phyloP scores from a whole-genome alignment of 1,139 yeast genomes.

The Torulaspora globosa region DNA sequence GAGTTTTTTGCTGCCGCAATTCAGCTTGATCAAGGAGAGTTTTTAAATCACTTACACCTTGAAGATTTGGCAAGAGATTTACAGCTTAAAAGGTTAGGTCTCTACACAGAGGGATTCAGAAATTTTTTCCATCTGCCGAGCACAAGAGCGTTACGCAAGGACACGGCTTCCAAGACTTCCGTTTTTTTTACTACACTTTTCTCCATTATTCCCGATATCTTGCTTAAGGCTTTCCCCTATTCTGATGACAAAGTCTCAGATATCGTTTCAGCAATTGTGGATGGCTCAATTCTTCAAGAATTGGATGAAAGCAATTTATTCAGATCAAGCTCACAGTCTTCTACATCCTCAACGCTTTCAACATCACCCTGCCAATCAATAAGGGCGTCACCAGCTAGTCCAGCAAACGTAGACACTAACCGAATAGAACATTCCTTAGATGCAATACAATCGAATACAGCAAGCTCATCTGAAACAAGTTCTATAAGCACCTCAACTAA shows the following conservation, averaged over 20 bases:
- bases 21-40: conserved; percentile 25
- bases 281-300: conserved; percentile 25
- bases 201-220: conserved; percentile 28
- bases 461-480: conserved; percentile 16
- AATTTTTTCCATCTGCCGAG: conserved; percentile 31
- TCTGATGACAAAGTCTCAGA: conserved; percentile 29
- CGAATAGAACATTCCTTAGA: conserved; percentile 6
- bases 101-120: conserved; percentile 35
- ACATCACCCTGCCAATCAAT: conserved; percentile 6
- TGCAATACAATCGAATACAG: conserved; percentile 12
- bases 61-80: conserved; percentile 20
- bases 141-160: conserved; percentile 20
- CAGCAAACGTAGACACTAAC: conserved; percentile 8
- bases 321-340: conserved; percentile 11
- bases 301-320: conserved; percentile 20
- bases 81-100: conserved; percentile 24
- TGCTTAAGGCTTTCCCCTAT: conserved; percentile 27
- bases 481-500: conserved; percentile 7
- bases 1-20: conserved; percentile 34
- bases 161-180: conserved; percentile 22
- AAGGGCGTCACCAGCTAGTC: conserved; percentile 10
- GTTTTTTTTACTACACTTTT: conserved; percentile 29
- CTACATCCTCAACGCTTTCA: conserved; percentile 10
- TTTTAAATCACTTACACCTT: conserved; percentile 23
- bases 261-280: conserved; percentile 28